Conservation (phyloP, 2,329 filamentous ascomycete genomes). For the Passalora sequoiae region DNA sequence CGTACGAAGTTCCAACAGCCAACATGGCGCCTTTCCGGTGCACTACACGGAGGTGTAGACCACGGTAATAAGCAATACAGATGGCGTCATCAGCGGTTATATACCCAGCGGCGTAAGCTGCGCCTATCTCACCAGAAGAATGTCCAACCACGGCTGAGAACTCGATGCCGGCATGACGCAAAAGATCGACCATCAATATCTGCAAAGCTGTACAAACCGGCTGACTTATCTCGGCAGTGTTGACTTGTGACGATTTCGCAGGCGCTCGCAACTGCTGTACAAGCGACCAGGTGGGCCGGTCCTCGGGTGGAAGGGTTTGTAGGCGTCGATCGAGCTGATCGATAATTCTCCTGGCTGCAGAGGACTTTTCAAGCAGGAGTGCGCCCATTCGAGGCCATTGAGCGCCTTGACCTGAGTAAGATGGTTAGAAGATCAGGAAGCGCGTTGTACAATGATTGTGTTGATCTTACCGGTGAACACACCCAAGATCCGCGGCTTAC, state of each 20-base stretch:
- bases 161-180: slow-evolving; percentile 26
- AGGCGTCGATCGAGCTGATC: too few species aligned
- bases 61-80: slow-evolving; percentile 25
- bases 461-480: slow-evolving; percentile 39
- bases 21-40: slow-evolving; percentile 33
- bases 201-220: slow-evolving; percentile 54
- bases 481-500: too few species aligned
- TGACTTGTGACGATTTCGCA: too few species aligned
- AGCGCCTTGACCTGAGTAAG: too few species aligned
- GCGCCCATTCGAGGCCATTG: too few species aligned
- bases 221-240: slow-evolving; percentile 45
- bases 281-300: too few species aligned
- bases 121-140: slow-evolving; percentile 34
- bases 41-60: slow-evolving; percentile 15
- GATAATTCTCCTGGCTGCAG: too few species aligned
- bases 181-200: slow-evolving; percentile 44
- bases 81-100: slow-evolving; percentile 22
- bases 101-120: slow-evolving; percentile 29
- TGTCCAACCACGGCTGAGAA: slow-evolving; percentile 31
- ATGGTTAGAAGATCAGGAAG: too few species aligned
- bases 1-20: slow-evolving; percentile 24
- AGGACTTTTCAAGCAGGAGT: too few species aligned
- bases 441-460: too few species aligned
- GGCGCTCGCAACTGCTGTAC: too few species aligned
- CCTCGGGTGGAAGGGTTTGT: too few species aligned